Conservation (phyloP, 345 rosid genomes). For the Salix arbutifolia region DNA sequence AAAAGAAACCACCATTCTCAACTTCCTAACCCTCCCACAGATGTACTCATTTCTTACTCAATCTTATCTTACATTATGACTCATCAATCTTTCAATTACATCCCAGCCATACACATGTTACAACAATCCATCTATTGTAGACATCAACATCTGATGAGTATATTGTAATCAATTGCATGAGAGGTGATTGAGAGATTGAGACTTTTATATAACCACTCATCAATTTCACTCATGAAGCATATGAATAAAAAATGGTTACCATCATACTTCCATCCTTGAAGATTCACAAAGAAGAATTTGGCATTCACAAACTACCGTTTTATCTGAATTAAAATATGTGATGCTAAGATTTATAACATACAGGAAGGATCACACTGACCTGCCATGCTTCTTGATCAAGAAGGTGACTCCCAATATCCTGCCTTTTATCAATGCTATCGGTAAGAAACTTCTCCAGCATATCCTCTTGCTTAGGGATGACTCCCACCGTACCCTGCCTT, state of each 20-base stretch:
- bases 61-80: background rate
- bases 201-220: background rate
- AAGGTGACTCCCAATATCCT: constrained; percentile 45
- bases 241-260: background rate
- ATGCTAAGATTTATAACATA: background rate
- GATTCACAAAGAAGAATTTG: background rate
- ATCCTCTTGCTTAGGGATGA: constrained; percentile 38
- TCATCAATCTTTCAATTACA: background rate
- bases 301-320: constrained; percentile 7
- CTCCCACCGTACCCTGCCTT: constrained; percentile 24
- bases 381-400: constrained; percentile 45
- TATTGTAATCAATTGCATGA: background rate
- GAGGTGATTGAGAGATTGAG: background rate
- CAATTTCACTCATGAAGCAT: constrained; percentile 1
- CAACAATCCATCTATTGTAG: background rate
- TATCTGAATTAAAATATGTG: background rate
- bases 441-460: constrained; percentile 41
- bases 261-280: background rate
- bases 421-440: constrained; percentile 32
- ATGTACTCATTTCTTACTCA: background rate
- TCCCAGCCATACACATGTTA: background rate
- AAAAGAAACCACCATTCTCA: background rate
- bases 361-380: constrained; percentile 31
- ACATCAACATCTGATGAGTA: background rate
- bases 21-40: background rate